Percentiles rank a stretch among this genome's conserved stretches.
Evolutionary conservation across 2,329 filamentous ascomycete genomes (phyloP).

Genomic region (Sclerotinia nivalis): DNA sequence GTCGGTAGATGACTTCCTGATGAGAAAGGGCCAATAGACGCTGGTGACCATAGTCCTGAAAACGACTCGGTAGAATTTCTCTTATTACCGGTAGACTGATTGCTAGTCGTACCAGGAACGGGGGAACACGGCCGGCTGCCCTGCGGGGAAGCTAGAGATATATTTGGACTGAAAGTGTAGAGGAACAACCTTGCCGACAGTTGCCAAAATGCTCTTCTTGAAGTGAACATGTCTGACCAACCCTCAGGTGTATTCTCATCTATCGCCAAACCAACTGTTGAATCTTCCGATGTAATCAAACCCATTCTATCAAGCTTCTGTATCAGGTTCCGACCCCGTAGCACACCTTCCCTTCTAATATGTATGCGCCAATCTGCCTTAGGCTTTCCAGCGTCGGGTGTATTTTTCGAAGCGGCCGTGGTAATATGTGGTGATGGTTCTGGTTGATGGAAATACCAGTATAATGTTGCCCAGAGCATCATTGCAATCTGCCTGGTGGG

Average conservation of each 20-base stretch:
- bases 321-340: conserved; percentile 77
- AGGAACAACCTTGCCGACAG: conserved; percentile 83
- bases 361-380: conserved; percentile 84
- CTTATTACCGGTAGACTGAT: conserved; percentile 37
- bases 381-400: conserved; percentile 69
- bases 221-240: conserved; percentile 82
- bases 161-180: conserved; percentile 70
- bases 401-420: conserved; percentile 63
- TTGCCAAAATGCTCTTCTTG: conserved; percentile 85
- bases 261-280: conserved; percentile 66
- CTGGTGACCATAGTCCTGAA: conserved; percentile 43
- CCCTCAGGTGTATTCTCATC: conserved; percentile 62
- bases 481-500: conserved; percentile 89
- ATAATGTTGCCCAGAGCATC: conserved; percentile 93
- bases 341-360: conserved; percentile 83
- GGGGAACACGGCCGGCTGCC: conserved; percentile 57
- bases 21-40: conserved; percentile 66
- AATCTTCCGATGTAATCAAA: conserved; percentile 73
- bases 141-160: conserved; percentile 51
- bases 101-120: conserved; percentile 42
- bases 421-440: conserved; percentile 66
- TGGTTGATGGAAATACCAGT: conserved; percentile 95
- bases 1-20: conserved; percentile 85
- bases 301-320: conserved; percentile 95
- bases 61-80: conserved; percentile 45